A percentile compares a stretch with the other conserved stretches of the same genome.
Evolutionary conservation across 1,284 basidiomycete species (phyloP).

Genomic region (Cryptococcus deneoformans): DNA sequence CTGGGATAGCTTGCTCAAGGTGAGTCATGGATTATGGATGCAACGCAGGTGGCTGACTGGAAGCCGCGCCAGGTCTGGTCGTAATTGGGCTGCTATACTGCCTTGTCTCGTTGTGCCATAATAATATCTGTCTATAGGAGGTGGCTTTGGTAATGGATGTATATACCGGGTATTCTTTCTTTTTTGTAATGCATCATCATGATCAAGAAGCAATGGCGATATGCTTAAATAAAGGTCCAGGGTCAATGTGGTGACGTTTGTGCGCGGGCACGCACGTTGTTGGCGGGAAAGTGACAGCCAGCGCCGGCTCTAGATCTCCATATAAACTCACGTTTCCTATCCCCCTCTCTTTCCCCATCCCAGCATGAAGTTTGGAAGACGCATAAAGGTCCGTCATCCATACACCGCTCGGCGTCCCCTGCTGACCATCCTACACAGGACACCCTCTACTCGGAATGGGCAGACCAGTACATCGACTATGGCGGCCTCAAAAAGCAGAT

Average conservation of each 20-base stretch:
- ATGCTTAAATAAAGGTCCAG: too few species aligned
- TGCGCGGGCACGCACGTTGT: too few species aligned
- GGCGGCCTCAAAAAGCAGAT: conserved; percentile 87
- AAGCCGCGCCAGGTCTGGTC: conserved; percentile 1
- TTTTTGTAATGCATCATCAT: too few species aligned
- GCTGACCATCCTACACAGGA: conserved; percentile 54
- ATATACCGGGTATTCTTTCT: not conserved
- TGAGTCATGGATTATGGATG: conserved; percentile 50
- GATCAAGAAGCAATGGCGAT: not conserved
- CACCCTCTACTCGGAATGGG: conserved; percentile 84
- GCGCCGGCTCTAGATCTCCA: not conserved
- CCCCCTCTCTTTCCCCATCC: not conserved
- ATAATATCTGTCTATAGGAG: too few species aligned
- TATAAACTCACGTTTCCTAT: not conserved
- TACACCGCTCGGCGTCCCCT: not conserved
- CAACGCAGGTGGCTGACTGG: not conserved
- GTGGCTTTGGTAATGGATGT: too few species aligned
- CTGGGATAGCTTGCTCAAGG: conserved; percentile 96
- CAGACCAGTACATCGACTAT: conserved; percentile 85
- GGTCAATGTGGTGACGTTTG: too few species aligned
- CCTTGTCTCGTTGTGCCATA: not conserved
- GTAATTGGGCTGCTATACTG: not conserved
- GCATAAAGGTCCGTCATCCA: conserved; percentile 65
- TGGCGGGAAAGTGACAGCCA: not conserved
- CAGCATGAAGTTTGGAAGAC: conserved; percentile 81